These are phyloP conservation scores for Tuctoria greenei DNA, from an alignment of 176 grass and related monocot species.

Conservation along the genomic window DNA sequence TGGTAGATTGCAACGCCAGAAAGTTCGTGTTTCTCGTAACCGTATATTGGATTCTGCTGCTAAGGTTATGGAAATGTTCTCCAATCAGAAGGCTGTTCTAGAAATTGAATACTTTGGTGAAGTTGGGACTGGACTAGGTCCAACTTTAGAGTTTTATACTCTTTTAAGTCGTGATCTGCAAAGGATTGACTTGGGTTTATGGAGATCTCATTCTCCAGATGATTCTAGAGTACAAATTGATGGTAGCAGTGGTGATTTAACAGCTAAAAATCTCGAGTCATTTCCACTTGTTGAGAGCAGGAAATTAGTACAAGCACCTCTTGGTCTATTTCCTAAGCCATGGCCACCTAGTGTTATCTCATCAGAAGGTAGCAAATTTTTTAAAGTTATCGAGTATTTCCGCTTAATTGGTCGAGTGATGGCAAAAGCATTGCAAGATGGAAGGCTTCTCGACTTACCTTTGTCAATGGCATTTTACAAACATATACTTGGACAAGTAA, in stretches of 20 bases:
- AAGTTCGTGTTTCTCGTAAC: conserved; percentile 85
- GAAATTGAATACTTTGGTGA: conserved; percentile 98
- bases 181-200: conserved; percentile 62
- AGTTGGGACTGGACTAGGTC: conserved; percentile 89
- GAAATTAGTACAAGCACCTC: conserved; percentile 59
- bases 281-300: conserved; percentile 32
- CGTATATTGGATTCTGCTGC: conserved; percentile 85
- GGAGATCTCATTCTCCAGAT: conserved; percentile 57
- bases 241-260: conserved; percentile 28
- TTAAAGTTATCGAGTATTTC: conserved; percentile 77
- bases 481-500: conserved; percentile 77
- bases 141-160: conserved; percentile 92
- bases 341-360: conserved; percentile 55
- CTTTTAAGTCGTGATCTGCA: conserved; percentile 84
- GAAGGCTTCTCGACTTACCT: conserved; percentile 77
- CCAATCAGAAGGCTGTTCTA: conserved; percentile 77
- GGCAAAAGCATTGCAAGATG: conserved; percentile 96
- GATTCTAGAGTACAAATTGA: conserved; percentile 51
- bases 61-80: conserved; percentile 98
- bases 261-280: conserved; percentile 22
- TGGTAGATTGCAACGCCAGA: conserved; percentile 76
- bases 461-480: conserved; percentile 85
- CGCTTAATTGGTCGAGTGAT: conserved; percentile 64
- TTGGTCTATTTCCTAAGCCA: conserved; percentile 83
- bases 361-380: conserved; percentile 67